These are phyloP conservation scores for Russula abietina DNA, from an alignment of 768 basidiomycete genomes.

Conservation along the genomic window DNA sequence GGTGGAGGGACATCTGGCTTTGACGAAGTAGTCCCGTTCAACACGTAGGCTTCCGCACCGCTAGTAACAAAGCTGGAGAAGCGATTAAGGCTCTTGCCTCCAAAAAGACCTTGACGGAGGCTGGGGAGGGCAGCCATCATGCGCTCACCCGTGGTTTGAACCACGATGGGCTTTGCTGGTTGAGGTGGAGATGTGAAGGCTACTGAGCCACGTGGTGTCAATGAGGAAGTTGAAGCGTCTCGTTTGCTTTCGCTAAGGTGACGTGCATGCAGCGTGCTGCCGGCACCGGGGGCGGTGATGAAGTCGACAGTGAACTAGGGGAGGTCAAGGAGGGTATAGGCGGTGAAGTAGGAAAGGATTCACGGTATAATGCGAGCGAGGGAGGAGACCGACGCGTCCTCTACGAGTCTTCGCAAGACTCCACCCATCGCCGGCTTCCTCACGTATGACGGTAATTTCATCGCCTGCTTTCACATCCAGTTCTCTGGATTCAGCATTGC, in stretches of 20 bases:
- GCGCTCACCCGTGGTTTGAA: constrained; percentile 70
- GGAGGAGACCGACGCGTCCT: constrained; percentile 63
- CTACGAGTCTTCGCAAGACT: constrained; percentile 52
- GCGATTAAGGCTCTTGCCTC: constrained; percentile 75
- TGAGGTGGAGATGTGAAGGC: constrained; percentile 25
- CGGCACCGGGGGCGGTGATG: constrained; percentile 42
- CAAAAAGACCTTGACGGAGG: constrained; percentile 64
- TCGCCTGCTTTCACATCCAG: constrained; percentile 65
- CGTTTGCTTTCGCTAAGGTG: constrained; percentile 27
- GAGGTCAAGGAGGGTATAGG: constrained; percentile 9
- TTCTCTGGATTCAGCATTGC: constrained; percentile 70
- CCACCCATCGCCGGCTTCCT: constrained; percentile 74
- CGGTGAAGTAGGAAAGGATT: constrained; percentile 25
- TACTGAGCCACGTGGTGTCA: constrained; percentile 45
- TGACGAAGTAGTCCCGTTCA: constrained; percentile 50
- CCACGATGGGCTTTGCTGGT: constrained; percentile 41
- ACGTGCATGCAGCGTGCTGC: constrained; percentile 31
- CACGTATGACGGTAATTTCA: constrained; percentile 61
- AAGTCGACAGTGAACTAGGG: constrained; percentile 63
- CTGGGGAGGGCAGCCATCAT: constrained; percentile 46
- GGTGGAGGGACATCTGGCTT: constrained; percentile 25
- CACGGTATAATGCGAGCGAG: constrained; percentile 68
- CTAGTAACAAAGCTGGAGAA: constrained; percentile 84
- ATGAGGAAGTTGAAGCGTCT: constrained; percentile 40
- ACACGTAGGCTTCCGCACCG: constrained; percentile 76